Evolutionary conservation across 208 protist species (phyloP), one percentile per base, ranked within the genome.

Genomic region (Blastocrithidia nonstop): DNA sequence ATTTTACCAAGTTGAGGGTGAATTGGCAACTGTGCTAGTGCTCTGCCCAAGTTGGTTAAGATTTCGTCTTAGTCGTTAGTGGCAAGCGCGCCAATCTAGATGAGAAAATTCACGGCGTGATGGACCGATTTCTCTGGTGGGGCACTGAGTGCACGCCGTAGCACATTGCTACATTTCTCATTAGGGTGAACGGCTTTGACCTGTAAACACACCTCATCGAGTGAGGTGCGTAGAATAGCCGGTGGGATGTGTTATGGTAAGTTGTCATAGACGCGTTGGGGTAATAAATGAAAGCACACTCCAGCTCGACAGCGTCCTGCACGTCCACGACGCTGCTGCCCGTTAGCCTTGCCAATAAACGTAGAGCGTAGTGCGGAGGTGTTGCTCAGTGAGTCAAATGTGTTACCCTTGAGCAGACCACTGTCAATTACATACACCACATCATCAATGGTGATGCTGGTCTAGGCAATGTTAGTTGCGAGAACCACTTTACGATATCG

Each of bases 401-500:
- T 76, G 63, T 86, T 96, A 61, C 98, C 88, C 65, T 98, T 98
- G 1, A 76, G 63, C 43, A 93, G 87, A 36, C 97, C 96, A 23
- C 72, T 89, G 71, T 99, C 96, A 23, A 99, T 95, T 0, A 99
- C 96, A 24, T 90, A 94, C 16, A 94, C 86, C 23, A 83, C 84
- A 66, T 98, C 96, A 45, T 97, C 93, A 53, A 98, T 97, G 22
- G 97, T 99, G 42, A 99, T 87, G 31, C 86, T 96, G 0, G 96
- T 99, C 53, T 99, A 95, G 56, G 96, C 96, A 51, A 98, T 98
- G 68, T 98, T 98, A 4, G 96, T 98, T 26, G 85, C 76, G 4
- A 98, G 64, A 17, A 98, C 85, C 23, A 97, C 68, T 66, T 98
- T 98, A 28, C 93, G 66, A 46, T 87, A 82, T 13, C 86, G 87